phyloP scores from a whole-genome alignment of 495 filamentous ascomycete species.

The Platismatia glauca region DNA sequence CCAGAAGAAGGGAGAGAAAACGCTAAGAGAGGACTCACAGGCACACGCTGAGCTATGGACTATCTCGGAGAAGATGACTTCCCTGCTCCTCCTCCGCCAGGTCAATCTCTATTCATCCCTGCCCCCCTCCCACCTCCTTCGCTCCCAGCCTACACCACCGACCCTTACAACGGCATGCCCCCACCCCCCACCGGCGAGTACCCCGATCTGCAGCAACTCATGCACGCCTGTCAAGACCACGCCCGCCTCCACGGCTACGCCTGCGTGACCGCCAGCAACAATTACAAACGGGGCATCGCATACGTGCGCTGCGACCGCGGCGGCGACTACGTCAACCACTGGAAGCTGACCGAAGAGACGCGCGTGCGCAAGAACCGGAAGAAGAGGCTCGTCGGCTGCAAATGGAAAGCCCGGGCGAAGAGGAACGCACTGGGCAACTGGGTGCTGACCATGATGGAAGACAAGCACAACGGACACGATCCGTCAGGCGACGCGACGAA shows the following conservation, averaged over 20 bases:
- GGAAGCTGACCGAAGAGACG: conserved; percentile 22
- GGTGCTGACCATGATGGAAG: conserved; percentile 24
- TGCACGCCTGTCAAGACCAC: conserved; percentile 22
- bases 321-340: conserved; percentile 25
- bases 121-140: neutral
- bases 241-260: conserved; percentile 21
- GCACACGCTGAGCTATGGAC: conserved; percentile 13
- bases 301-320: conserved; percentile 25
- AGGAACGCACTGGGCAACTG: conserved; percentile 16
- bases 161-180: conserved; percentile 24
- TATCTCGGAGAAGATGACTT: conserved; percentile 21
- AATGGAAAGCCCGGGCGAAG: conserved; percentile 23
- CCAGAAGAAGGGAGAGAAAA: neutral
- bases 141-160: conserved; percentile 9
- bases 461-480: conserved; percentile 22
- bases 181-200: conserved; percentile 20
- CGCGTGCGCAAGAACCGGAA: conserved; percentile 24
- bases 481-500: conserved; percentile 14
- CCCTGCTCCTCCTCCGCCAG: conserved; percentile 8
- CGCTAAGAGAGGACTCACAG: neutral
- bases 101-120: neutral
- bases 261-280: conserved; percentile 25
- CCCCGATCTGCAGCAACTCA: conserved; percentile 19
- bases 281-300: conserved; percentile 26
- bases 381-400: conserved; percentile 21